Evolutionary conservation across 768 basidiomycete genomes (phyloP).

Genomic region (Auricularia sp.): DNA sequence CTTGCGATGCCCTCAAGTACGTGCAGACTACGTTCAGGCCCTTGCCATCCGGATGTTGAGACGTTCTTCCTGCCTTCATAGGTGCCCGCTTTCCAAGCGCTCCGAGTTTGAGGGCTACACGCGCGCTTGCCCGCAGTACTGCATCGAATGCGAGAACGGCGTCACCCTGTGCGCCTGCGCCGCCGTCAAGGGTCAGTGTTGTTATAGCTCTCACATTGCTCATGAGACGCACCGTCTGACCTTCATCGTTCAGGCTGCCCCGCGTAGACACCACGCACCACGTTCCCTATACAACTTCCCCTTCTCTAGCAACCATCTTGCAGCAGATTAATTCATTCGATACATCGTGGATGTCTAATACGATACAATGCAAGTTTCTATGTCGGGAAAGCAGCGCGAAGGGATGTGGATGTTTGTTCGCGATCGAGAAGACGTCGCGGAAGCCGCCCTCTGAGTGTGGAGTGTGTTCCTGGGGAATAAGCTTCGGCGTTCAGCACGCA

Average conservation of each 20-base stretch:
- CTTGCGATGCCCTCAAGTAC: not conserved
- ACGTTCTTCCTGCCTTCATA: not conserved
- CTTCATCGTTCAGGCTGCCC: not conserved
- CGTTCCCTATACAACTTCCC: not conserved
- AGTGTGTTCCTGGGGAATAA: too few species aligned
- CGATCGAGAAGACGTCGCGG: too few species aligned
- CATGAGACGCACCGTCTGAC: too few species aligned
- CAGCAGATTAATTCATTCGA: not conserved
- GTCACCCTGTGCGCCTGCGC: not conserved
- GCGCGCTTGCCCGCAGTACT: not conserved
- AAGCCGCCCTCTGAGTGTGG: too few species aligned
- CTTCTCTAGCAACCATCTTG: not conserved
- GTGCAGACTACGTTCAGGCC: not conserved
- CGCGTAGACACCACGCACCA: not conserved
- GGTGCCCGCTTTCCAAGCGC: not conserved
- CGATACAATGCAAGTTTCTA: too few species aligned
- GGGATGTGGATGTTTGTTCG: too few species aligned
- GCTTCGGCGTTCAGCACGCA: too few species aligned
- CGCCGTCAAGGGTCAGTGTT: not conserved
- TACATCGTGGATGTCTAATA: too few species aligned
- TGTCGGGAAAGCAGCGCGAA: too few species aligned
- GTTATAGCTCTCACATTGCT: too few species aligned
- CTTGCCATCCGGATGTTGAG: too few species aligned
- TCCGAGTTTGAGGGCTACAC: not conserved
- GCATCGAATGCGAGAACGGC: not conserved